Conservation (phyloP, 805 yeast genomes). For the Clavispora fructus region DNA sequence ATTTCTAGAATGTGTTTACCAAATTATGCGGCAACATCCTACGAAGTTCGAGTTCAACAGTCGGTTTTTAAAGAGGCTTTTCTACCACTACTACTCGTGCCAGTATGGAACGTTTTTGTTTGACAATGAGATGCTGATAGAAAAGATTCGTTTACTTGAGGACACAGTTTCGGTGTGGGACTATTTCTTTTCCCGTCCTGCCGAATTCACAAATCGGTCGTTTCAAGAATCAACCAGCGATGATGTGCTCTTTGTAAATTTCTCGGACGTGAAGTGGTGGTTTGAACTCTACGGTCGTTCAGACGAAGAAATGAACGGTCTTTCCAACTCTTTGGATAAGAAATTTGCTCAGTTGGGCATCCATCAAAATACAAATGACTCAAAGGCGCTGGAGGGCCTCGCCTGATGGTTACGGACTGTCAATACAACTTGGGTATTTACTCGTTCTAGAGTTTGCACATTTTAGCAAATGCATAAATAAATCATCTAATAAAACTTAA, state of each 20-base stretch:
- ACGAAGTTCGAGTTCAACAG: conserved; percentile 80
- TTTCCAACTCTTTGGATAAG: conserved; percentile 28
- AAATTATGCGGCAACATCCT: conserved; percentile 67
- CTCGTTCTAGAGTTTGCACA: no score
- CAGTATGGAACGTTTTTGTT: conserved; percentile 89
- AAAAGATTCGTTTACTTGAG: conserved; percentile 30
- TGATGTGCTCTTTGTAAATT: conserved; percentile 55
- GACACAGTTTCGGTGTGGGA: conserved; percentile 87
- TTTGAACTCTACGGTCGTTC: conserved; percentile 73
- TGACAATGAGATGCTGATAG: conserved; percentile 63
- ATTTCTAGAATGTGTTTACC: conserved; percentile 85
- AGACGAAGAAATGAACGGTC: conserved; percentile 49
- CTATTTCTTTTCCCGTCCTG: conserved; percentile 71
- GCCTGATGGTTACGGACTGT: not conserved
- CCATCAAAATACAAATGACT: not conserved
- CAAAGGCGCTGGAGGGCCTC: not conserved
- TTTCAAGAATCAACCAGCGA: conserved; percentile 28
- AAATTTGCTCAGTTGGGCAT: conserved; percentile 32
- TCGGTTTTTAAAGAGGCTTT: conserved; percentile 73
- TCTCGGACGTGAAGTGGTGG: conserved; percentile 79
- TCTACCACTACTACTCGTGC: conserved; percentile 87
- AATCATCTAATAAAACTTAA: no score
- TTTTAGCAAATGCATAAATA: no score
- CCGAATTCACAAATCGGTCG: conserved; percentile 58
- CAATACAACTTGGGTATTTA: no score